Evolutionary conservation across 495 filamentous ascomycete genomes (phyloP).

Genomic region (Aspergillus kassunensis): DNA sequence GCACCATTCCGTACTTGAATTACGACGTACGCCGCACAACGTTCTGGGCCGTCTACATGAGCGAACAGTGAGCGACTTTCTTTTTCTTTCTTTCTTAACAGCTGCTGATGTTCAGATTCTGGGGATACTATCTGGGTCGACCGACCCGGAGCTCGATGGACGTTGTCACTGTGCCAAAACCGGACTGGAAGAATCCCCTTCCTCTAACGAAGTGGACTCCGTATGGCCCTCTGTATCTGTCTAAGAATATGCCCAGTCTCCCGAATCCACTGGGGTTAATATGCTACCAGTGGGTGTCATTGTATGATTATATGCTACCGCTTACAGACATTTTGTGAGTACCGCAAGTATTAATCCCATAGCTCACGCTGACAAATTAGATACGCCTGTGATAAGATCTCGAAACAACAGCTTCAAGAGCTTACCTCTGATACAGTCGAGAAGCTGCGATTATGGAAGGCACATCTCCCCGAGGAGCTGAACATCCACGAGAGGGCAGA

Average conservation of each 20-base stretch:
- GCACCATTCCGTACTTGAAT: constrained; percentile 20
- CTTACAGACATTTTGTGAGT: neutral
- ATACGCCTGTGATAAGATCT: neutral
- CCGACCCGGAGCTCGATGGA: neutral
- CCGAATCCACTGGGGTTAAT: too few relatives aligned
- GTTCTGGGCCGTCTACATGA: constrained; percentile 34
- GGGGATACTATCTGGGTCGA: neutral
- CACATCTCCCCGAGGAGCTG: neutral
- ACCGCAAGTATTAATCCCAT: neutral
- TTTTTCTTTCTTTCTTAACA: too few relatives aligned
- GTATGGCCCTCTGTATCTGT: neutral
- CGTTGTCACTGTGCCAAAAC: neutral
- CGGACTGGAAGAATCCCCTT: neutral
- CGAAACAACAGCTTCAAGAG: neutral
- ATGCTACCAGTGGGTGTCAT: too few relatives aligned
- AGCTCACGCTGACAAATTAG: neutral
- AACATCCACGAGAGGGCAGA: neutral
- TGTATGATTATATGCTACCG: neutral
- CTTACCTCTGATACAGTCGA: neutral
- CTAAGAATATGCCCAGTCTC: neutral
- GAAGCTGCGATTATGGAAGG: neutral
- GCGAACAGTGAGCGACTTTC: constrained; percentile 27
- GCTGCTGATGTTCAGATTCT: too few relatives aligned
- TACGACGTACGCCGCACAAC: constrained; percentile 24
- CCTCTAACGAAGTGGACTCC: neutral